These are phyloP conservation scores for Achlya hypogyna DNA, from an alignment of 352 stramenopile genomes.

Conservation along the genomic window DNA sequence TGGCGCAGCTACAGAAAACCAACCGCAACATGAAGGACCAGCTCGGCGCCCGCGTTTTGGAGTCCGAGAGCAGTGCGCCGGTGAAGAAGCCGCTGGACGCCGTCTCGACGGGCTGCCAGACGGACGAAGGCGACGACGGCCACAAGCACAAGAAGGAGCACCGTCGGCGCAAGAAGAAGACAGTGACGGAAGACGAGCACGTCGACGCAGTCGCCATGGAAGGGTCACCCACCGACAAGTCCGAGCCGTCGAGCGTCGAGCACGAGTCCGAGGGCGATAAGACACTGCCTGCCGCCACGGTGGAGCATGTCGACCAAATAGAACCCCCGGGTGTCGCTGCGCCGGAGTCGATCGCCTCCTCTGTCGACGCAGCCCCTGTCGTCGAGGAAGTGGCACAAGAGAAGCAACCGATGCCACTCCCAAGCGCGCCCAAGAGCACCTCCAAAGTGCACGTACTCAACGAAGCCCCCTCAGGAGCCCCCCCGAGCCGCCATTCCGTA, in stretches of 20 bases:
- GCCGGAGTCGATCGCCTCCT: too few species aligned
- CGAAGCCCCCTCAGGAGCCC: not conserved
- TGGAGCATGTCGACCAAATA: too few species aligned
- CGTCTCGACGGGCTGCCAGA: not conserved
- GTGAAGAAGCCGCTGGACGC: not conserved
- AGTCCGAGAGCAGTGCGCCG: not conserved
- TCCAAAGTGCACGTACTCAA: conserved; percentile 15
- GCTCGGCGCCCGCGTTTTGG: conserved; percentile 2
- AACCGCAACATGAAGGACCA: conserved; percentile 19
- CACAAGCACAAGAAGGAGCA: not conserved
- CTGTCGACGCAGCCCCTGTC: too few species aligned
- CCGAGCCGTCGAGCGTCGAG: not conserved
- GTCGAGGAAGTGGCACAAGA: not conserved
- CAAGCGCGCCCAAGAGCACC: not conserved
- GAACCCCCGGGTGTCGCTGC: too few species aligned
- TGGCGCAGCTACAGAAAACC: conserved; percentile 16
- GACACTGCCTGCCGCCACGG: not conserved
- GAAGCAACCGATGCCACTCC: not conserved
- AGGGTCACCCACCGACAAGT: not conserved
- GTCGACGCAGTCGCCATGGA: not conserved
- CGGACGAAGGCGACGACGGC: not conserved
- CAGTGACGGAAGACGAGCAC: not conserved
- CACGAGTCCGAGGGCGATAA: not conserved
- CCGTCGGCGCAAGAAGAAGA: not conserved
- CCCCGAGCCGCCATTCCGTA: not conserved